These are phyloP conservation scores for Colletotrichum endophyticum DNA, from an alignment of 2,329 filamentous ascomycete genomes.

Conservation along the genomic window DNA sequence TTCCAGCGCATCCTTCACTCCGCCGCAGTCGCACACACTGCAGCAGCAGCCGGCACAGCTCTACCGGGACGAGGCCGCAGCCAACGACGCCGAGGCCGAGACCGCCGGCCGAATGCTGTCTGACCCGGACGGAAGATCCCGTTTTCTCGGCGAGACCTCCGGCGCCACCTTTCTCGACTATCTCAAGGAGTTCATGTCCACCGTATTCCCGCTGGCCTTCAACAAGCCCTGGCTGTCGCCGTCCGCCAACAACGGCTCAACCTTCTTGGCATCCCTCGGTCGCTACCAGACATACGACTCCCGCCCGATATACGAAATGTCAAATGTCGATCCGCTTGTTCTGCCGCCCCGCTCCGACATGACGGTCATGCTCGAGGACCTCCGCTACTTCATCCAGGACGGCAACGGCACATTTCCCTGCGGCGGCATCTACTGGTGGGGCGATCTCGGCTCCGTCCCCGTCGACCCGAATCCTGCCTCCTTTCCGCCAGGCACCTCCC, in stretches of 20 bases:
- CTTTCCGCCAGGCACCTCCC: slow-evolving; percentile 24
- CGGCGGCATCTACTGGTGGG: slow-evolving; percentile 56
- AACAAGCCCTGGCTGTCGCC: slow-evolving; percentile 17
- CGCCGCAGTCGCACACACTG: slow-evolving; percentile 18
- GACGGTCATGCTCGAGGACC: slow-evolving; percentile 39
- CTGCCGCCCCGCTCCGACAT: slow-evolving; percentile 43
- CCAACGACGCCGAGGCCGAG: slow-evolving; percentile 20
- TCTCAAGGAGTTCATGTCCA: slow-evolving; percentile 51
- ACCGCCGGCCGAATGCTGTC: slow-evolving; percentile 44
- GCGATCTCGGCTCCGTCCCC: slow-evolving; percentile 40
- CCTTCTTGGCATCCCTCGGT: slow-evolving; percentile 47
- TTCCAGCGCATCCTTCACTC: slow-evolving; percentile 21
- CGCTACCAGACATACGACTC: slow-evolving; percentile 54
- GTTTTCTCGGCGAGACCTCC: slow-evolving; percentile 55
- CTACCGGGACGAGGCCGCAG: background rate
- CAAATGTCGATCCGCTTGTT: slow-evolving; percentile 42
- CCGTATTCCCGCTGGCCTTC: slow-evolving; percentile 38
- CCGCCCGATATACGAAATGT: slow-evolving; percentile 37
- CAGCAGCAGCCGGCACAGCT: background rate
- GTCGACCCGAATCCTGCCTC: slow-evolving; percentile 23
- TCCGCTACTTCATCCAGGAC: slow-evolving; percentile 51
- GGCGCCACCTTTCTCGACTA: slow-evolving; percentile 55
- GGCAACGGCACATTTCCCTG: slow-evolving; percentile 43
- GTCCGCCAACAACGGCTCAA: slow-evolving; percentile 25
- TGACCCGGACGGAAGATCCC: slow-evolving; percentile 47